Conservation (phyloP, 2,329 filamentous ascomycete genomes). For the Fusarium buxicola region DNA sequence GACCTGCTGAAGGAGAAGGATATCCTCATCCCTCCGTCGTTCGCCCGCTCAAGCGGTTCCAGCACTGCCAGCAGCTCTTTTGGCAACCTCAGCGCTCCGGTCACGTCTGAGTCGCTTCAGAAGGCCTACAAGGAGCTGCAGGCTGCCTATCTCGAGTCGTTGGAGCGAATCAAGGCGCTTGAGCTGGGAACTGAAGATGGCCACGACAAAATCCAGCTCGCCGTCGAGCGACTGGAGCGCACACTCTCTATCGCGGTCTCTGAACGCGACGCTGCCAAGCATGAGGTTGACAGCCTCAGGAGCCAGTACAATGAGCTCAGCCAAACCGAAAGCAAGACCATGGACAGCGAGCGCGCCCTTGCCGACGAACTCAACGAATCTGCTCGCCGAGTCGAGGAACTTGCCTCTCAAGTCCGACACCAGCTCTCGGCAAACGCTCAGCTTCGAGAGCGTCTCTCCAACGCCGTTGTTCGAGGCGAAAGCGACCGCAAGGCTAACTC, state of each 20-base stretch:
- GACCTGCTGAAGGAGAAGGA: slow-evolving; percentile 84
- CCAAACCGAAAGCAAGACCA: slow-evolving; percentile 64
- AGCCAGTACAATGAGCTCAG: slow-evolving; percentile 70
- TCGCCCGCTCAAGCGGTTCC: slow-evolving; percentile 58
- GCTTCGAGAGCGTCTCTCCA: slow-evolving; percentile 79
- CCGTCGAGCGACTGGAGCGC: slow-evolving; percentile 73
- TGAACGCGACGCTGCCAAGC: slow-evolving; percentile 77
- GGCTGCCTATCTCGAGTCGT: slow-evolving; percentile 73
- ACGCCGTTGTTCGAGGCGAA: slow-evolving; percentile 86
- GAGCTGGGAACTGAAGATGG: slow-evolving; percentile 60
- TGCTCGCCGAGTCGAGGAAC: slow-evolving; percentile 80
- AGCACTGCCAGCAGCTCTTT: slow-evolving; percentile 43
- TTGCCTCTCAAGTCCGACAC: slow-evolving; percentile 81
- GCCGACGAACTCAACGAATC: slow-evolving; percentile 78
- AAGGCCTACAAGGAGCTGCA: slow-evolving; percentile 81
- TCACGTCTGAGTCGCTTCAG: slow-evolving; percentile 78
- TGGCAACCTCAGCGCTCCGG: slow-evolving; percentile 54
- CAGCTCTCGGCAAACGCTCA: slow-evolving; percentile 83
- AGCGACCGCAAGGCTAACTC: slow-evolving; percentile 83
- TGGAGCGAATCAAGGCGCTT: slow-evolving; percentile 74
- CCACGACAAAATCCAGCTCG: slow-evolving; percentile 68
- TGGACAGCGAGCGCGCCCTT: slow-evolving; percentile 72
- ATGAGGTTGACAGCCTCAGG: slow-evolving; percentile 72
- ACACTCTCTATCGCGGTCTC: slow-evolving; percentile 76
- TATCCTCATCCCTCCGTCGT: slow-evolving; percentile 75